Conservation (phyloP, 805 yeast species). For the Myxozyma nipponensis region DNA sequence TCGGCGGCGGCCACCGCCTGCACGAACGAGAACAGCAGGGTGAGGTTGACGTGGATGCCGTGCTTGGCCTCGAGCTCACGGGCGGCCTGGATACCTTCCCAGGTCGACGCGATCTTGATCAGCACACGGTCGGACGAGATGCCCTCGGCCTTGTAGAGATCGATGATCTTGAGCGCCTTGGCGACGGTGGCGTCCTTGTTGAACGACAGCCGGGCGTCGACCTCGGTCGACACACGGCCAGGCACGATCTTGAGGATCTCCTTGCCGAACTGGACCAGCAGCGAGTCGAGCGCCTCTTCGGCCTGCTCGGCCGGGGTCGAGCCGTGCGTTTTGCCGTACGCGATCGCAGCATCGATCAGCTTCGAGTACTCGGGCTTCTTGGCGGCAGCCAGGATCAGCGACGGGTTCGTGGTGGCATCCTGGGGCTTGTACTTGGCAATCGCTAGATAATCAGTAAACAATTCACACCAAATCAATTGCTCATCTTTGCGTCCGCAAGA, state of each 20-base stretch:
- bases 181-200: conserved; percentile 90
- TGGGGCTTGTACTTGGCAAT: conserved; percentile 98
- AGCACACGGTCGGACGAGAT: conserved; percentile 84
- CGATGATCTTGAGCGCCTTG: conserved; percentile 90
- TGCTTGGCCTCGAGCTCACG: conserved; percentile 86
- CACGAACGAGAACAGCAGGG: conserved; percentile 86
- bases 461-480: background rate
- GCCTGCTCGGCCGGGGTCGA: conserved; percentile 54
- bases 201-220: conserved; percentile 95
- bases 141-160: conserved; percentile 79
- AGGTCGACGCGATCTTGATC: conserved; percentile 96
- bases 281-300: conserved; percentile 78
- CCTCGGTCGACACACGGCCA: conserved; percentile 99
- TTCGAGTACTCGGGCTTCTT: conserved; percentile 84
- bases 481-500: background rate
- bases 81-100: conserved; percentile 99
- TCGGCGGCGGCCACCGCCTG: conserved; percentile 99
- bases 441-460: conserved; percentile 35
- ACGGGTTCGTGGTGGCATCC: conserved; percentile 99
- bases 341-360: conserved; percentile 87
- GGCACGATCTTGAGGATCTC: conserved; percentile 93
- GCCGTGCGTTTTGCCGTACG: conserved; percentile 63
- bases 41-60: conserved; percentile 91
- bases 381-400: conserved; percentile 92
- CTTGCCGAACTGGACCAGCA: conserved; percentile 93